Evolutionary conservation across 2,329 filamentous ascomycete genomes (phyloP), one percentile per base, ranked within the genome.

Genomic region (Aquanectria penicillioides): DNA sequence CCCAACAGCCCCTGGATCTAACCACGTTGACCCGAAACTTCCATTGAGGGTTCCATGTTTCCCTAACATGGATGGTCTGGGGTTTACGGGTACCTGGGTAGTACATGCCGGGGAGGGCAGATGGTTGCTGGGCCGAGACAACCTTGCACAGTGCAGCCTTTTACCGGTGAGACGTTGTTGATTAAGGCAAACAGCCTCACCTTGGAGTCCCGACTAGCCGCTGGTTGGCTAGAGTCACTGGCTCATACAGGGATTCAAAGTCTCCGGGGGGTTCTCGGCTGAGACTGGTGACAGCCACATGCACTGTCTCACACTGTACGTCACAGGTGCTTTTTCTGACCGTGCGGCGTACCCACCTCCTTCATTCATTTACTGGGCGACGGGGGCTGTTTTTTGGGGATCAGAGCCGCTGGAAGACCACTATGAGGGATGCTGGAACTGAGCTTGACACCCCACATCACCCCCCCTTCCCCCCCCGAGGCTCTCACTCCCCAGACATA

Each of bases 1-100:
- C 37, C 22, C 34, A 43, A 17, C 12, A 31, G n/a, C 25, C 25
- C 44, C 51, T 49, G 38, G 26, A 31, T 20, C 52, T 38, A 51
- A 55, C 57, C 52, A 59, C 43, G 51, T 49, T 38, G 57, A 36
- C 43, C 25, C 49, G 50, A 40, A 37, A 56, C 49, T 46, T 22
- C 31, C 34, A 38, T 43, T 40, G 49, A 57, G 53, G 17, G 17
- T 57, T 52, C 41, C 15, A 46, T 20, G 34, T 33, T 48, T 58
- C 41, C 28, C 34, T 36, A 17, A 47, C 33, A 34, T 57, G 26
- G 34, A n/a, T 47, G 34, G 41, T 52, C 54, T 47, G 40, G 54
- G 34, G 47, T 52, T 47, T 34, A 33, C 41, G 33, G 38, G 34
- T 58, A 52, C 43, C 23, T 46, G 29, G 17, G 28, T 28, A 33